phyloP scores from a whole-genome alignment of 495 filamentous ascomycete genomes.

The Sphaerosporella brunnea region DNA sequence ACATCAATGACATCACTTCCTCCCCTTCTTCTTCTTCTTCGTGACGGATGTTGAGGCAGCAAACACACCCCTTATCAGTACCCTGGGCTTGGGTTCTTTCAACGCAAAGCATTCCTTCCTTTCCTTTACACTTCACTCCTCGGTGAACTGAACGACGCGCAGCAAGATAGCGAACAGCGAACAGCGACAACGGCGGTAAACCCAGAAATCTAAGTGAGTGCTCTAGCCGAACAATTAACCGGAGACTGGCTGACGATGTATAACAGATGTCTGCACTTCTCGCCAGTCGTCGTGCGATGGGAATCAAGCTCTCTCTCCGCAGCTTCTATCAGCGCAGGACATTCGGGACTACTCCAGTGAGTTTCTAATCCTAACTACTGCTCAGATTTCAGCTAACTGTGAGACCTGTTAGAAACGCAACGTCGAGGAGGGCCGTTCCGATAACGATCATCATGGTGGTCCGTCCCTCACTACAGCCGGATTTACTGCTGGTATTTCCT shows the following conservation, averaged over 20 bases:
- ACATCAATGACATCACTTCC: too few relatives aligned
- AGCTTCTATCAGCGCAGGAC: neutral
- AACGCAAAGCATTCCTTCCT: too few relatives aligned
- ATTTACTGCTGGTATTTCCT: neutral
- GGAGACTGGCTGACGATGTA: constrained; percentile 3
- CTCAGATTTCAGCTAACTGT: constrained; percentile 3
- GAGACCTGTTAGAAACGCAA: constrained; percentile 1
- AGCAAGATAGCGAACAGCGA: constrained; percentile 4
- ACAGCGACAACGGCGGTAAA: neutral
- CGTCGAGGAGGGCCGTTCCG: neutral
- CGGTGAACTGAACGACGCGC: constrained; percentile 5
- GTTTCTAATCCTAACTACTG: neutral
- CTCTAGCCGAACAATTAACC: constrained; percentile 1
- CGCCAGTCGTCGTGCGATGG: neutral
- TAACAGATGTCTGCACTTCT: constrained; percentile 2
- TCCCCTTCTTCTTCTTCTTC: too few relatives aligned
- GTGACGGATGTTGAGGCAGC: too few relatives aligned
- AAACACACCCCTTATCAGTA: too few relatives aligned
- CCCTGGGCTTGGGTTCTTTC: too few relatives aligned
- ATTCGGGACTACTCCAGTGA: constrained; percentile 4
- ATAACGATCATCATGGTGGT: constrained; percentile 1
- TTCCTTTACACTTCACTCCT: constrained; percentile 2
- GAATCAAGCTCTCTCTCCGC: neutral
- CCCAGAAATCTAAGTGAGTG: neutral
- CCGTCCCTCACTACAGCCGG: neutral